Percentiles rank a stretch among this genome's conserved stretches.
phyloP scores from a whole-genome alignment of 2,329 filamentous ascomycete genomes.

The Penicillium vulpinum region DNA sequence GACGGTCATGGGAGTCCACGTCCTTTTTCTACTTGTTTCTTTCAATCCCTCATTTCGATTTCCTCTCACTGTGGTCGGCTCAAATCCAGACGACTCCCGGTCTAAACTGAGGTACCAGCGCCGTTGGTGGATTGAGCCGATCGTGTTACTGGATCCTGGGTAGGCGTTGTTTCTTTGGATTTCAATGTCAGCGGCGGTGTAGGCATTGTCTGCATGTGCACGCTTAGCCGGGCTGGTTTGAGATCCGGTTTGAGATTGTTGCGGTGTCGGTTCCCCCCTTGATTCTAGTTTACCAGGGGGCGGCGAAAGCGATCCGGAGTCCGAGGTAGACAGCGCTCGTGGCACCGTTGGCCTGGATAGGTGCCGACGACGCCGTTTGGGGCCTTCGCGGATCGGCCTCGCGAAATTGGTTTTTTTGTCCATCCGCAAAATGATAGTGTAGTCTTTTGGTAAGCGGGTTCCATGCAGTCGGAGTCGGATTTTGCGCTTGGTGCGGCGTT shows the following conservation, averaged over 20 bases:
- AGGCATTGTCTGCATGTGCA: slow-evolving; percentile 2
- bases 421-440: slow-evolving; percentile 57
- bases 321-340: slow-evolving; percentile 15
- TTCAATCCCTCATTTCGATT: neutral
- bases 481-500: slow-evolving; percentile 46
- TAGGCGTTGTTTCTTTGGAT: slow-evolving; percentile 66
- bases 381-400: slow-evolving; percentile 17
- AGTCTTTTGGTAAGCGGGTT: slow-evolving; percentile 53
- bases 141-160: slow-evolving; percentile 63
- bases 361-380: slow-evolving; percentile 23
- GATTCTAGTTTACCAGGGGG: neutral
- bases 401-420: slow-evolving; percentile 25
- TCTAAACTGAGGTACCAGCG: slow-evolving; percentile 68
- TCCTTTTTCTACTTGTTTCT: slow-evolving; percentile 15
- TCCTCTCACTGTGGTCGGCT: slow-evolving; percentile 9
- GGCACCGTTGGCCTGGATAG: neutral
- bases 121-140: slow-evolving; percentile 67
- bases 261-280: neutral
- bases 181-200: slow-evolving; percentile 52
- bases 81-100: slow-evolving; percentile 59
- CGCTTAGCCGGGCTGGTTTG: no score
- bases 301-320: slow-evolving; percentile 22
- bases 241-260: neutral
- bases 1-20: slow-evolving; percentile 29
- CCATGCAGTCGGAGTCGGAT: slow-evolving; percentile 59